Base-by-base conservation (phyloP, 202 grass and related monocot species). In the Bolboschoenoplectus hybrid region DNA sequence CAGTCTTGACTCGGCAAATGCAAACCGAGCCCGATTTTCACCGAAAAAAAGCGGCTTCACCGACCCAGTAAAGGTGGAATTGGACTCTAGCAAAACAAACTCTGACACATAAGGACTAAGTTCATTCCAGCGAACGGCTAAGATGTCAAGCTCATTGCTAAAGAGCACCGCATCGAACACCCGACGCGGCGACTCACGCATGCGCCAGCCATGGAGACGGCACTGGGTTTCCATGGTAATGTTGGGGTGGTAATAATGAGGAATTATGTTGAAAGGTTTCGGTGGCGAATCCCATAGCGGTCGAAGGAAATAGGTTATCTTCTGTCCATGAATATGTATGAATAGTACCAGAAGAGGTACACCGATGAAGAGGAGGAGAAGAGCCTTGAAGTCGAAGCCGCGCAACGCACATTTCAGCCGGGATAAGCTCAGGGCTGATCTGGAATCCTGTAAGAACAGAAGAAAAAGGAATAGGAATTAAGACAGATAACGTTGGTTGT, bases 251-350 rank as follows among this genome's bases (percentile, higher is more conserved):
- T 99, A 99, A 82, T 94, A 99, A 83, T 99, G 97, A 51, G 93
- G 93, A 38, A 94, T 91, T 4, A 74, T 84, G 74, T 85, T 91
- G 81, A 99, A 99, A 70, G 93, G 88, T 85, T 93, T 90, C 1
- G 97, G 97, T 51, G 97, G 97, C 72, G 97, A 97, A 79, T 99
- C 97, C 97, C 97, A 99, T 52, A 99, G 80, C 14, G 97, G 97
- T 50, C 97, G 86, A 65, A 99, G 97, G 85, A 99, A 99, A 88
- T 99, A 99, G 51, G 92, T 94, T 82, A 99, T 91, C 88, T 99
- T 99, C 83, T 99, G 97, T 60, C 97, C 93, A 74, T 99, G 97
- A 0, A 76, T 81, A 67, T 99, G 91, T 89, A 99, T 91, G 75
- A 97, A 86, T 6, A 94, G 86, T 26, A 94, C 79, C 2, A 99